A percentile compares a stretch with the other conserved stretches of the same genome.
Conservation (phyloP, 306 rosid species). For the Trifolium subterraneum region DNA sequence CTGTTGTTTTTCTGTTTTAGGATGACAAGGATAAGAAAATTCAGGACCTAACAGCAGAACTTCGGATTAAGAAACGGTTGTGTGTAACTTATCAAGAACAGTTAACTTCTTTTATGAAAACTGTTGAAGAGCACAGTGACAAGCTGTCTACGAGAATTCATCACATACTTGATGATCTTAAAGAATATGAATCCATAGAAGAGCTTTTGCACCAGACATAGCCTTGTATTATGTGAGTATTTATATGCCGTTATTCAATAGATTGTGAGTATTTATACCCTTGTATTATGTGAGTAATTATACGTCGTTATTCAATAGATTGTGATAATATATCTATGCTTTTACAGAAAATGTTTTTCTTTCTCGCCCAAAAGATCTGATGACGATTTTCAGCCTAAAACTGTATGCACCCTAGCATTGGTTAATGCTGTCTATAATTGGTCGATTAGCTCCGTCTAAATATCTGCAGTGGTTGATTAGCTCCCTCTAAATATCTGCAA, state of each 20-base stretch:
- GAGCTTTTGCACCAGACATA: conserved; percentile 66
- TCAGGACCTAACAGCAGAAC: conserved; percentile 86
- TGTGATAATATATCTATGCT: conserved; percentile 7
- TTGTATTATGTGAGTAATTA: conserved; percentile 49
- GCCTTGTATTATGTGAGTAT: conserved; percentile 51
- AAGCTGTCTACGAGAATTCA: conserved; percentile 71
- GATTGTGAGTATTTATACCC: conserved; percentile 16
- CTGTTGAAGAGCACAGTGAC: conserved; percentile 83
- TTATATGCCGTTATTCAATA: neutral
- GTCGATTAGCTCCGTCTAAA: neutral
- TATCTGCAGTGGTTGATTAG: too few relatives aligned
- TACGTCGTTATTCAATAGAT: neutral
- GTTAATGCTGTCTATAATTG: conserved; percentile 4
- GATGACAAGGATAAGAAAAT: conserved; percentile 93
- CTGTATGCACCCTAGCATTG: neutral
- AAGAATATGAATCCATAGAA: conserved; percentile 76
- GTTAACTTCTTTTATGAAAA: conserved; percentile 66
- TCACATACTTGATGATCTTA: conserved; percentile 71
- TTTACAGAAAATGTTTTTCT: conserved; percentile 5
- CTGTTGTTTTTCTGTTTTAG: conserved; percentile 47
- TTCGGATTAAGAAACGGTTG: conserved; percentile 84
- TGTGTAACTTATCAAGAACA: conserved; percentile 84
- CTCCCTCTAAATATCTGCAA: neutral
- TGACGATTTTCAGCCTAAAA: neutral
- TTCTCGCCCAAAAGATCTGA: conserved; percentile 2